A percentile compares a stretch with the other conserved stretches of the same genome.
These are phyloP conservation scores for Pythium sp. DNA, from an alignment of 352 stramenopile species.

Conservation along the genomic window DNA sequence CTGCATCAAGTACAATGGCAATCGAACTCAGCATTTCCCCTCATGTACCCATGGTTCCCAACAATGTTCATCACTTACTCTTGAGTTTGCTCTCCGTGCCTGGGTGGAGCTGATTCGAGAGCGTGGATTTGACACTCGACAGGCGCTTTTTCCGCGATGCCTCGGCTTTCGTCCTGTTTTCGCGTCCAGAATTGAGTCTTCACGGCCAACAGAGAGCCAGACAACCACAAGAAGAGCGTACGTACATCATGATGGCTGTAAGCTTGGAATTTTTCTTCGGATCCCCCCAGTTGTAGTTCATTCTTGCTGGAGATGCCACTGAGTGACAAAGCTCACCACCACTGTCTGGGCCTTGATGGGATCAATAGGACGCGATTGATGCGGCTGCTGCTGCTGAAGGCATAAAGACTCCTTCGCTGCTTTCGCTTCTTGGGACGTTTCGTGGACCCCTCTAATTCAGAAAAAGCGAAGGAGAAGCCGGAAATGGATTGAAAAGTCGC, in stretches of 20 bases:
- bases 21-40: background rate
- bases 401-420: background rate
- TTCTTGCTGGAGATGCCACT: conserved; percentile 11
- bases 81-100: conserved; percentile 61
- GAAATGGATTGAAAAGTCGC: background rate
- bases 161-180: conserved; percentile 63
- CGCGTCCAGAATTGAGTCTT: background rate
- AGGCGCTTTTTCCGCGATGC: conserved; percentile 64
- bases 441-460: background rate
- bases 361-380: background rate
- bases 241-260: conserved; percentile 73
- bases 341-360: background rate
- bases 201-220: background rate
- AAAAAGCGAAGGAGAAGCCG: background rate
- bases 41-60: background rate
- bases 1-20: conserved; percentile 13
- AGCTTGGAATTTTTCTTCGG: conserved; percentile 79
- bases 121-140: conserved; percentile 65
- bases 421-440: conserved; percentile 5
- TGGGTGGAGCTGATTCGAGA: conserved; percentile 76
- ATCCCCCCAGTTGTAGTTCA: conserved; percentile 85
- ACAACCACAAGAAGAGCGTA: conserved; percentile 1
- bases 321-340: background rate
- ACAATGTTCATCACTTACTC: conserved; percentile 33
- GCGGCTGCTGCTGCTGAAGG: background rate